Conservation (phyloP, 1,284 basidiomycete genomes). For the Sanghuangporus sanghuang region DNA sequence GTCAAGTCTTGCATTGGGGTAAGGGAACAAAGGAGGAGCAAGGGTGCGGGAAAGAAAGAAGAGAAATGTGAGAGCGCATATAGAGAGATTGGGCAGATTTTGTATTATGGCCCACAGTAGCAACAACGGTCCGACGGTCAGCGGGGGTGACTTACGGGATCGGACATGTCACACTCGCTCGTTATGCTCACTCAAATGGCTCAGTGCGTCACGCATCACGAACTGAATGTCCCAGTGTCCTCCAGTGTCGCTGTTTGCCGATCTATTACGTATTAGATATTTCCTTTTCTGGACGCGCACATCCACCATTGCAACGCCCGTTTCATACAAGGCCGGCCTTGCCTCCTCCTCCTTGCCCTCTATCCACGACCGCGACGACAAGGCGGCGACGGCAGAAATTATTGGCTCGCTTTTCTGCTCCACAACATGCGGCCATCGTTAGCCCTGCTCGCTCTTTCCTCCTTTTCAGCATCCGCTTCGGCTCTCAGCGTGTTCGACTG, state of each 20-base stretch:
- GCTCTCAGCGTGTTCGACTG: slow-evolving; percentile 13
- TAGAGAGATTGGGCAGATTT: neutral
- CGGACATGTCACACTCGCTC: neutral
- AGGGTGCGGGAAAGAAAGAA: neutral
- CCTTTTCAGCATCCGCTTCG: slow-evolving; percentile 2
- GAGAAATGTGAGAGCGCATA: slow-evolving; percentile 1
- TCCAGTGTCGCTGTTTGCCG: neutral
- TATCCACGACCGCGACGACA: neutral
- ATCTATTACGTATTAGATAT: neutral
- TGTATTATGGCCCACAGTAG: neutral
- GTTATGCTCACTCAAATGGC: neutral
- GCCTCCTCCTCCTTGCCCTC: neutral
- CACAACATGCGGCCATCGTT: slow-evolving; percentile 11
- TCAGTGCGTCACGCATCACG: neutral
- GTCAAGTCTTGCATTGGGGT: slow-evolving; percentile 7
- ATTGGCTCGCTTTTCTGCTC: neutral
- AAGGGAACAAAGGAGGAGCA: neutral
- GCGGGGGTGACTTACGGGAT: neutral
- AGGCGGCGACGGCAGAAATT: neutral
- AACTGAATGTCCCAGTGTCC: too few relatives aligned
- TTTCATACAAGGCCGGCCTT: neutral
- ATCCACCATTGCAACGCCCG: neutral
- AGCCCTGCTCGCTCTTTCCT: neutral
- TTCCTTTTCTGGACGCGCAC: neutral
- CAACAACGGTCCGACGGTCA: neutral